Percentiles rank a stretch among this genome's conserved stretches.
These are phyloP conservation scores for Zygosaccharomyces sapae DNA, from an alignment of 1,139 yeast species.

Conservation along the genomic window DNA sequence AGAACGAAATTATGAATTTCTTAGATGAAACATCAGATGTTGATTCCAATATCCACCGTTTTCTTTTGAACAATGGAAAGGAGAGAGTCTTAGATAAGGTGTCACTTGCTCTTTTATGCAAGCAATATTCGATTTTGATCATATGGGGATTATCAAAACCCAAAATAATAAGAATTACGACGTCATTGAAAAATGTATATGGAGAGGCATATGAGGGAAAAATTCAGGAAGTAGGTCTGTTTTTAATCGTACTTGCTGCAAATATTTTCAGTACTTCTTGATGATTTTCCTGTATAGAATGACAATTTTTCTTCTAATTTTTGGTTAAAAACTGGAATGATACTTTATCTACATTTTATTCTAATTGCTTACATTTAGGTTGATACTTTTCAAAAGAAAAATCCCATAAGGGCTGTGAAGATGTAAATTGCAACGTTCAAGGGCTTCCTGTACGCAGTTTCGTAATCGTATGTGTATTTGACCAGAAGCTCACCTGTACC, in stretches of 20 bases:
- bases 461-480: conserved; percentile 56
- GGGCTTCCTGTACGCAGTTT: conserved; percentile 60
- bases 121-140: conserved; percentile 52
- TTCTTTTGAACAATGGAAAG: conserved; percentile 25
- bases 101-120: conserved; percentile 52
- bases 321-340: background rate
- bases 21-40: conserved; percentile 32
- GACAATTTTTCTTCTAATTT: background rate
- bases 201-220: conserved; percentile 49
- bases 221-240: no score
- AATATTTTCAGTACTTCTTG: no score
- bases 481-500: conserved; percentile 54
- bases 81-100: conserved; percentile 49
- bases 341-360: conserved; percentile 1
- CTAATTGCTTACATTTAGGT: conserved; percentile 18
- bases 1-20: conserved; percentile 39
- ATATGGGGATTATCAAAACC: conserved; percentile 51
- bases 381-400: conserved; percentile 43
- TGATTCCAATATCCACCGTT: conserved; percentile 26
- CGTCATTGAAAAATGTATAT: conserved; percentile 51
- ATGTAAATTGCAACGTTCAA: conserved; percentile 60
- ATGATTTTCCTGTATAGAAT: no score
- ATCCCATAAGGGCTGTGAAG: conserved; percentile 57
- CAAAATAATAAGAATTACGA: conserved; percentile 47
- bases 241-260: no score